A percentile compares a stretch with the other conserved stretches of the same genome.
Evolutionary conservation across 345 rosid species (phyloP).

Genomic region (Psidium friedrichsthalianum): DNA sequence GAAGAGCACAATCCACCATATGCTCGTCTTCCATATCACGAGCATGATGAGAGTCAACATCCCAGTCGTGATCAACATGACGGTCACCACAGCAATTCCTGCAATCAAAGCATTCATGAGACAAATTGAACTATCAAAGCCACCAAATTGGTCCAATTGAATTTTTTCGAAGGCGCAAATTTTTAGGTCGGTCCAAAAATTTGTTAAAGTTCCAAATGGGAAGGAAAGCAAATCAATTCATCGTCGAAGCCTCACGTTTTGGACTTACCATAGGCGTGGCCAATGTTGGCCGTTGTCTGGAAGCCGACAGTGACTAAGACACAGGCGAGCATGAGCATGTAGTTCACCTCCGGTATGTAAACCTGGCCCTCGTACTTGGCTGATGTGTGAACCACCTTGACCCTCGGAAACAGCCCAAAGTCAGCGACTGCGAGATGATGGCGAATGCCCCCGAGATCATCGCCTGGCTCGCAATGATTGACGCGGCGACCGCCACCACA

Average conservation of each 20-base stretch:
- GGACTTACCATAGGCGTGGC: constrained; percentile 57
- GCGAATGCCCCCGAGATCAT: constrained; percentile 74
- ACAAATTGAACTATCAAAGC: no score
- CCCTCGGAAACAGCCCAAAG: constrained; percentile 66
- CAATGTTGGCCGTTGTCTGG: constrained; percentile 47
- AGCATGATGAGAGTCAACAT: constrained; percentile 60
- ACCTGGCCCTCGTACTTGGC: constrained; percentile 67
- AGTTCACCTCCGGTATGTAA: constrained; percentile 81
- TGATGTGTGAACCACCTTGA: constrained; percentile 73
- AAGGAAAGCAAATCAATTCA: neutral
- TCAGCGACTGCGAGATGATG: constrained; percentile 48
- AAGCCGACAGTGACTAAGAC: constrained; percentile 41
- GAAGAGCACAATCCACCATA: constrained; percentile 27
- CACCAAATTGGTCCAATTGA: neutral
- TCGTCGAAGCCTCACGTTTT: neutral
- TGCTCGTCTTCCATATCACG: constrained; percentile 51
- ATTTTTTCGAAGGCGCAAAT: neutral
- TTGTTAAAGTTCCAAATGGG: neutral
- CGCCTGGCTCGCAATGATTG: constrained; percentile 87
- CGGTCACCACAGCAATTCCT: constrained; percentile 61
- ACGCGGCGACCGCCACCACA: constrained; percentile 61
- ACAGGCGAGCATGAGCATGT: constrained; percentile 60
- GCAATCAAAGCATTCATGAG: neutral
- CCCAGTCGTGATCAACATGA: constrained; percentile 52
- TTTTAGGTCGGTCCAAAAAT: neutral